These are phyloP conservation scores for Papiliotrema nemorosa DNA, from an alignment of 1,284 basidiomycete genomes.

Conservation along the genomic window DNA sequence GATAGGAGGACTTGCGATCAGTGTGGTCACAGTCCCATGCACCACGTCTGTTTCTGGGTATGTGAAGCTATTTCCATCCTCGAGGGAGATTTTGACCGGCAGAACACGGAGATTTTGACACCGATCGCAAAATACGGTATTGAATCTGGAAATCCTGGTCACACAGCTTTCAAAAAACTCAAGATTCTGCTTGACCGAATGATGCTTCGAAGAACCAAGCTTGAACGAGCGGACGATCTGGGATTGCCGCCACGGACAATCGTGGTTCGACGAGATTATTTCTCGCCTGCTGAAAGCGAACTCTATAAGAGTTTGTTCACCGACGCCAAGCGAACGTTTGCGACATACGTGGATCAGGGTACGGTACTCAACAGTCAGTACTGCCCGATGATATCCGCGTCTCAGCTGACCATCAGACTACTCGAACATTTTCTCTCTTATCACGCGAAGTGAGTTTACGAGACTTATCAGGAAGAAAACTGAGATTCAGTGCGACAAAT, in stretches of 20 bases:
- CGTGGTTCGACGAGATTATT: constrained; percentile 83
- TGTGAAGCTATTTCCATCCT: constrained; percentile 5
- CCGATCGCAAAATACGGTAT: constrained; percentile 77
- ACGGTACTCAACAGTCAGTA: constrained; percentile 84
- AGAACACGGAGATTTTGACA: constrained; percentile 87
- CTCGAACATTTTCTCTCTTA: constrained; percentile 79
- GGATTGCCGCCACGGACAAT: constrained; percentile 94
- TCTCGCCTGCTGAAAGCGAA: constrained; percentile 96
- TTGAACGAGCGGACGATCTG: constrained; percentile 95
- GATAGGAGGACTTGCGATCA: constrained; percentile 81
- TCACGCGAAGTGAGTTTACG: constrained; percentile 50
- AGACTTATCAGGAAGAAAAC: no score
- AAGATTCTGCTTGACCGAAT: constrained; percentile 84
- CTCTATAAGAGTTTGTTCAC: constrained; percentile 89
- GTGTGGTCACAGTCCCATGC: constrained; percentile 92
- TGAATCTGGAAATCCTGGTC: constrained; percentile 65
- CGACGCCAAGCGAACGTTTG: constrained; percentile 87
- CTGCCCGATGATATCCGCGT: background rate
- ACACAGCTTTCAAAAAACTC: constrained; percentile 82
- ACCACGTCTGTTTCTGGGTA: constrained; percentile 63
- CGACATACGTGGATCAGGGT: constrained; percentile 84
- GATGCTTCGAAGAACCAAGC: constrained; percentile 72
- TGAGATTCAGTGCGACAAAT: constrained; percentile 70
- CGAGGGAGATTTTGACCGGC: background rate
- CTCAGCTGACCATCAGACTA: constrained; percentile 62